Evolutionary conservation across 2,329 filamentous ascomycete genomes (phyloP).

Genomic region (Hypoxylon sp.): DNA sequence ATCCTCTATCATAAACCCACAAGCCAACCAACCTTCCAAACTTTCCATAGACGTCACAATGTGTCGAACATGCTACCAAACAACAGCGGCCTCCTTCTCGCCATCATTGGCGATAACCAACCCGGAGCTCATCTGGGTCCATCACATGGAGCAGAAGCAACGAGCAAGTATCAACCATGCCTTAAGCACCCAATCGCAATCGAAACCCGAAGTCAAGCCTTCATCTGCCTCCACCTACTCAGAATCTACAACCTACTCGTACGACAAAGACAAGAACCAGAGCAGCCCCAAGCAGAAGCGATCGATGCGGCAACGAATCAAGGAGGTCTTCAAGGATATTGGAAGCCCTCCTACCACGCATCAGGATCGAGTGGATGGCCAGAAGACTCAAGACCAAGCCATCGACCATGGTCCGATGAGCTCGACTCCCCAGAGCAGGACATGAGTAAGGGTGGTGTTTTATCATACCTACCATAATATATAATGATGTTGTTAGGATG

Average conservation of each 20-base stretch:
- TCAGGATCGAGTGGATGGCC: slow-evolving; percentile 27
- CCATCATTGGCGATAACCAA: slow-evolving; percentile 47
- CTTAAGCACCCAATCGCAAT: background rate
- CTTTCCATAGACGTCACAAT: slow-evolving; percentile 23
- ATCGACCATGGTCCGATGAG: slow-evolving; percentile 20
- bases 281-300: slow-evolving; percentile 31
- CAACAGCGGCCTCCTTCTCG: slow-evolving; percentile 39
- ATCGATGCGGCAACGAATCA: slow-evolving; percentile 43
- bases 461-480: background rate
- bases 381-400: slow-evolving; percentile 6
- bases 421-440: slow-evolving; percentile 27
- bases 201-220: slow-evolving; percentile 19
- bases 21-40: background rate
- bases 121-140: slow-evolving; percentile 46
- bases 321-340: slow-evolving; percentile 32
- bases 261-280: slow-evolving; percentile 42
- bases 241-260: slow-evolving; percentile 45
- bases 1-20: background rate
- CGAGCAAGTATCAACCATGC: slow-evolving; percentile 9
- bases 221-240: slow-evolving; percentile 47
- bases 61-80: slow-evolving; percentile 35
- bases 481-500: background rate
- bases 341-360: slow-evolving; percentile 25
- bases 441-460: slow-evolving; percentile 6
- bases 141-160: slow-evolving; percentile 46